A percentile compares a stretch with the other conserved stretches of the same genome.
These are phyloP conservation scores for Hanseniaspora occidentalis DNA, from an alignment of 805 yeast species.

Conservation along the genomic window DNA sequence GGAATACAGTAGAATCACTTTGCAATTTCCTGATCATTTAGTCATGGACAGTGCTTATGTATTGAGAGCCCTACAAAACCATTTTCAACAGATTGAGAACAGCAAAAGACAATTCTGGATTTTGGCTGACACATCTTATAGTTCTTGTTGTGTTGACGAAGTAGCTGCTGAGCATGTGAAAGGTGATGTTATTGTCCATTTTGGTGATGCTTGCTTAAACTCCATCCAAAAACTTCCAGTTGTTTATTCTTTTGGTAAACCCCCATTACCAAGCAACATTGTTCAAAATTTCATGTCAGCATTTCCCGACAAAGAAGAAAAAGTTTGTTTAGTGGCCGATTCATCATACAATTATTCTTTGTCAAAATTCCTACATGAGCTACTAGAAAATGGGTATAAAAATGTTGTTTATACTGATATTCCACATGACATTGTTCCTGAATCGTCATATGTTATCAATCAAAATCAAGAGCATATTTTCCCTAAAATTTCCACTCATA, in stretches of 20 bases:
- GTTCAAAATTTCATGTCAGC: slow-evolving; percentile 29
- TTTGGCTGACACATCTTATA: slow-evolving; percentile 90
- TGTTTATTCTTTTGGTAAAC: slow-evolving; percentile 67
- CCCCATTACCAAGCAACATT: slow-evolving; percentile 35
- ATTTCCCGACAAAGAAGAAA: slow-evolving; percentile 29
- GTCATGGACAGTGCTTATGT: slow-evolving; percentile 70
- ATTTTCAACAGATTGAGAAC: slow-evolving; percentile 13
- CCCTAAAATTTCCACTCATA: too few species aligned
- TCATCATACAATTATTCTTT: slow-evolving; percentile 48
- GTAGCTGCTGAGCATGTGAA: slow-evolving; percentile 90
- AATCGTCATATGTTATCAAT: neutral
- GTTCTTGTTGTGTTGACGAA: slow-evolving; percentile 92
- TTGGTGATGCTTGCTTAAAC: slow-evolving; percentile 89
- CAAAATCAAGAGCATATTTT: neutral
- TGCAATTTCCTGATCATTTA: slow-evolving; percentile 82
- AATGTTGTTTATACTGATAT: slow-evolving; percentile 31
- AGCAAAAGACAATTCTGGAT: slow-evolving; percentile 47
- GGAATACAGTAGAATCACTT: slow-evolving; percentile 43
- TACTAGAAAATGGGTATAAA: slow-evolving; percentile 22
- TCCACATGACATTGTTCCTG: slow-evolving; percentile 16
- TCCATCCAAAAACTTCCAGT: slow-evolving; percentile 64
- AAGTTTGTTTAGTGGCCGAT: slow-evolving; percentile 60
- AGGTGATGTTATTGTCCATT: slow-evolving; percentile 79
- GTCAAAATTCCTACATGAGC: slow-evolving; percentile 23
- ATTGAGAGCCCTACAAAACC: slow-evolving; percentile 38